A percentile compares a stretch with the other conserved stretches of the same genome.
Evolutionary conservation across 2,329 filamentous ascomycete species (phyloP).

Genomic region (Sclerotinia minor): DNA sequence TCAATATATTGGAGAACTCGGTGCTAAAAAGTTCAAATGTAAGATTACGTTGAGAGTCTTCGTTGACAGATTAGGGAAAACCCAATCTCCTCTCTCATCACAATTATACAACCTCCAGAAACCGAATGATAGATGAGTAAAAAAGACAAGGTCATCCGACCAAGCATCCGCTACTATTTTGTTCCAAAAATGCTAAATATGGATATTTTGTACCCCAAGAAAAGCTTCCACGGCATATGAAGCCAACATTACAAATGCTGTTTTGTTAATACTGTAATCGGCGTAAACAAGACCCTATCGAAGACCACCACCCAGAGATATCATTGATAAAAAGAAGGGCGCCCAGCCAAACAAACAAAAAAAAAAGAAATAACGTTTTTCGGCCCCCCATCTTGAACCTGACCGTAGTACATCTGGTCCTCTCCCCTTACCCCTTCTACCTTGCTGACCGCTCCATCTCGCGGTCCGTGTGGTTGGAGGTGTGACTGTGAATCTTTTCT

Average conservation of each 20-base stretch:
- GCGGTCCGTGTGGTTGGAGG: neutral
- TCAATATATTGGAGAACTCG: too few relatives aligned
- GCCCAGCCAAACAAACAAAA: constrained; percentile 29
- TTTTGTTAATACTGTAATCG: constrained; percentile 22
- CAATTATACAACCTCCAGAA: neutral
- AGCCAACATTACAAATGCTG: constrained; percentile 38
- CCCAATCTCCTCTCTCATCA: neutral
- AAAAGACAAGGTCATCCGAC: neutral
- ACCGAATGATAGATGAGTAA: constrained; percentile 3
- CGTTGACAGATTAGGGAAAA: neutral
- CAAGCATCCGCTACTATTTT: constrained; percentile 17
- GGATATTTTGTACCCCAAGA: constrained; percentile 27
- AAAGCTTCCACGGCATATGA: constrained; percentile 24
- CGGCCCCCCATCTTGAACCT: constrained; percentile 30
- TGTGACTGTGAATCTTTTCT: neutral
- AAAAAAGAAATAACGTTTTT: constrained; percentile 30
- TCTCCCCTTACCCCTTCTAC: constrained; percentile 27
- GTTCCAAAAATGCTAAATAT: constrained; percentile 18
- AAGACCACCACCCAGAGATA: constrained; percentile 27
- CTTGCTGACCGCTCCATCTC: constrained; percentile 14
- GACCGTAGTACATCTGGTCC: constrained; percentile 35
- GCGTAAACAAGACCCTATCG: constrained; percentile 9
- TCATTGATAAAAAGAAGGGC: constrained; percentile 28
- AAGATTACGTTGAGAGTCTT: too few relatives aligned
- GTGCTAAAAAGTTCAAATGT: too few relatives aligned